Conservation (phyloP, 75 land plant species). For the Pseudotsuga menziesii region DNA sequence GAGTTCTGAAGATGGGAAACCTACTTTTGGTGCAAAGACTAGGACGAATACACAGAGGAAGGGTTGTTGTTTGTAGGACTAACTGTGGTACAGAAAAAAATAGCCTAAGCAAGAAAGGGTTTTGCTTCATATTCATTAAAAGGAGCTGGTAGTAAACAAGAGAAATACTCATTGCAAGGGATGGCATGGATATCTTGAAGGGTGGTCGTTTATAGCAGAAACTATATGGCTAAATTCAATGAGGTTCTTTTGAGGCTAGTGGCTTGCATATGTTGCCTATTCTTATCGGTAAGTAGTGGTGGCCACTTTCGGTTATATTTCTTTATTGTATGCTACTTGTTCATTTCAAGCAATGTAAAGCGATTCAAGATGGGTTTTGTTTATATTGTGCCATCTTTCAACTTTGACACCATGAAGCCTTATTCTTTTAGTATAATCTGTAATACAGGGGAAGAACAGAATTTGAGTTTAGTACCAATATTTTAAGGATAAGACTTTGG, state of each 20-base stretch:
- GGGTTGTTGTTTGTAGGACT: slow-evolving; percentile 42
- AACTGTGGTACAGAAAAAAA: neutral
- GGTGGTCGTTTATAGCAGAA: neutral
- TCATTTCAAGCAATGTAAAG: neutral
- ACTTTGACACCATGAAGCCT: neutral
- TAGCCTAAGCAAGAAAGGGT: neutral
- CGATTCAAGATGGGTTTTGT: slow-evolving; percentile 3
- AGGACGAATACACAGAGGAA: slow-evolving; percentile 36
- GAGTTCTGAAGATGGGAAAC: slow-evolving; percentile 49
- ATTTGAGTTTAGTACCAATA: neutral
- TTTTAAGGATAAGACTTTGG: neutral
- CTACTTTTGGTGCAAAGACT: slow-evolving; percentile 27
- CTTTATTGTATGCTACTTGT: neutral
- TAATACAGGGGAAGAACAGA: neutral
- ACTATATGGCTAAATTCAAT: neutral
- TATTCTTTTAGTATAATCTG: neutral
- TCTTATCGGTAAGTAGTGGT: slow-evolving; percentile 5
- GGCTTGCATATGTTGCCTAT: slow-evolving; percentile 7
- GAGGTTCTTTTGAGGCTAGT: neutral
- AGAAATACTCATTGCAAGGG: neutral
- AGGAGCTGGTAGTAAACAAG: neutral
- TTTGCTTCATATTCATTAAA: neutral
- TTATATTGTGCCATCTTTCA: neutral
- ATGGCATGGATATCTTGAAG: neutral
- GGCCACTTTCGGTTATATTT: neutral